Conservation (phyloP, 352 stramenopile species). For the Phytophthora pini region DNA sequence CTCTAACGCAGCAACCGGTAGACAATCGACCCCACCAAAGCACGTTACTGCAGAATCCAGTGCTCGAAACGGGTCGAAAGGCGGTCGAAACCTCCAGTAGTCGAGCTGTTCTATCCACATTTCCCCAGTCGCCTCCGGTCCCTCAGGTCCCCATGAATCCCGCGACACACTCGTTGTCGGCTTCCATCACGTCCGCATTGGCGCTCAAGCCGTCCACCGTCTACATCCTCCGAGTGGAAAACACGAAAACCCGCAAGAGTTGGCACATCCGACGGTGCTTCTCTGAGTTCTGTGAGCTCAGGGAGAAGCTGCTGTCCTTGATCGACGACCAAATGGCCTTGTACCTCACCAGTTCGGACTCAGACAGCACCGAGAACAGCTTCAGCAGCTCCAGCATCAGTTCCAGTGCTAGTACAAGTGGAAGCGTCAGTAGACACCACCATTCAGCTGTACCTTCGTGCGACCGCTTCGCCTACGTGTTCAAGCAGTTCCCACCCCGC, state of each 20-base stretch:
- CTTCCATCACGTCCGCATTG: constrained; percentile 69
- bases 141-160: constrained; percentile 43
- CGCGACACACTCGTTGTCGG: constrained; percentile 56
- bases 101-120: constrained; percentile 13
- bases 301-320: constrained; percentile 67
- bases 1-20: constrained; percentile 3
- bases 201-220: constrained; percentile 78
- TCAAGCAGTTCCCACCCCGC: constrained; percentile 69
- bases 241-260: constrained; percentile 42
- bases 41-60: constrained; percentile 26
- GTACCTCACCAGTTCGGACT: constrained; percentile 32
- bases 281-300: constrained; percentile 77
- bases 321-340: constrained; percentile 54
- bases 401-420: constrained; percentile 23
- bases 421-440: constrained; percentile 28
- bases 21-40: constrained; percentile 5
- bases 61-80: constrained; percentile 30
- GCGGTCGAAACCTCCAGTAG: constrained; percentile 21
- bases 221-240: constrained; percentile 73
- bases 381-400: constrained; percentile 23
- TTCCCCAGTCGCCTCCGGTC: constrained; percentile 17
- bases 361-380: constrained; percentile 27
- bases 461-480: constrained; percentile 65
- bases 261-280: constrained; percentile 81
- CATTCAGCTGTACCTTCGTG: constrained; percentile 17